Evolutionary conservation across 495 filamentous ascomycete species (phyloP).

Genomic region (Rhizodiscina lignyota): DNA sequence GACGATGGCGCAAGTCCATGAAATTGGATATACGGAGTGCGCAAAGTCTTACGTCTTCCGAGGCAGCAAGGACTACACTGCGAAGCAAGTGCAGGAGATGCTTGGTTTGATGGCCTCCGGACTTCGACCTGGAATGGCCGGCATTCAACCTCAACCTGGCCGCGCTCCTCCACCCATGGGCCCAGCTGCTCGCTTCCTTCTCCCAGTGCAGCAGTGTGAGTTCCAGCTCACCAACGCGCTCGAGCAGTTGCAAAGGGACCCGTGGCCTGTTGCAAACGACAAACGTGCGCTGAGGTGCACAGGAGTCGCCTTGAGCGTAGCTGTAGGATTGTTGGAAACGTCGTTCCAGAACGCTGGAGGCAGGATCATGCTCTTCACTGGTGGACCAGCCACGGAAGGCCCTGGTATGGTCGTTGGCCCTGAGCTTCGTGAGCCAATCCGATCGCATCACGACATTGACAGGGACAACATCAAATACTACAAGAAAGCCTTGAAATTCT

Average conservation of each 20-base stretch:
- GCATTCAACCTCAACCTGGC: constrained; percentile 63
- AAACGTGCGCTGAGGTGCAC: constrained; percentile 86
- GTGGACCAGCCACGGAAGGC: constrained; percentile 89
- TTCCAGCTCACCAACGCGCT: constrained; percentile 96
- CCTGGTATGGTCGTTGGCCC: constrained; percentile 94
- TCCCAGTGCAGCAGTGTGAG: constrained; percentile 91
- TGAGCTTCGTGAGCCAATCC: constrained; percentile 92
- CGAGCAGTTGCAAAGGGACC: constrained; percentile 93
- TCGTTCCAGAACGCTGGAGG: constrained; percentile 92
- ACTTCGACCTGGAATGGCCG: constrained; percentile 64
- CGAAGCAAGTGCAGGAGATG: constrained; percentile 99
- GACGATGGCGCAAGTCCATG: constrained; percentile 96
- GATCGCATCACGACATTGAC: constrained; percentile 98
- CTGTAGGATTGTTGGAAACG: constrained; percentile 79
- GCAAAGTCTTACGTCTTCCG: constrained; percentile 99
- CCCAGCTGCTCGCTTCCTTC: constrained; percentile 74
- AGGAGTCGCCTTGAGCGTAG: constrained; percentile 89
- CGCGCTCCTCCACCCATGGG: constrained; percentile 47
- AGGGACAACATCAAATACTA: constrained; percentile 98
- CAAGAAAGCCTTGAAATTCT: constrained; percentile 99
- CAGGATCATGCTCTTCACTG: constrained; percentile 93
- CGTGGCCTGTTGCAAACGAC: constrained; percentile 94
- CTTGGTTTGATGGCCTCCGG: constrained; percentile 58
- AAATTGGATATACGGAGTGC: constrained; percentile 95
- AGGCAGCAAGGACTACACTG: constrained; percentile 90